These are phyloP conservation scores for Claviceps sp. DNA, from an alignment of 2,329 filamentous ascomycete genomes.

Conservation along the genomic window DNA sequence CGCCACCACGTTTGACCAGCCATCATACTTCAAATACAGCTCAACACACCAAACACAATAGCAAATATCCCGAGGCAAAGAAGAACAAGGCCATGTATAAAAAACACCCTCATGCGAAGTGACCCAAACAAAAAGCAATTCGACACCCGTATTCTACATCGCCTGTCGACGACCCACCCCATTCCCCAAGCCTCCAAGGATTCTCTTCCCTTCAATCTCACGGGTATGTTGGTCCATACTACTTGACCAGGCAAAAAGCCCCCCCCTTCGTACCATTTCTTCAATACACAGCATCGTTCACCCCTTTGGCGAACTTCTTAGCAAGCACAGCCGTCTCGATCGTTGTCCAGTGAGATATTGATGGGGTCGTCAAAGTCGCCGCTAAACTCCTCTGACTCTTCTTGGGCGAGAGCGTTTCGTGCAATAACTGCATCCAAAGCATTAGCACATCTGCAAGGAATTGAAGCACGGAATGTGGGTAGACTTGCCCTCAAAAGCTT, in stretches of 20 bases:
- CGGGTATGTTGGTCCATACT: constrained; percentile 6
- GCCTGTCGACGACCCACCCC: background rate
- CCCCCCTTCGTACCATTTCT: background rate
- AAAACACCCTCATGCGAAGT: constrained; percentile 4
- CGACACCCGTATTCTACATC: constrained; percentile 9
- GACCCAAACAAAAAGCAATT: constrained; percentile 2
- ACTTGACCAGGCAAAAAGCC: background rate
- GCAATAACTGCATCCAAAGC: constrained; percentile 59
- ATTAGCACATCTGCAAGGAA: background rate
- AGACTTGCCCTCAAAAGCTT: constrained; percentile 49
- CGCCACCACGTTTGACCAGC: background rate
- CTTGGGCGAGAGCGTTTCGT: constrained; percentile 85
- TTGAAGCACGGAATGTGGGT: background rate
- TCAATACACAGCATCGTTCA: background rate
- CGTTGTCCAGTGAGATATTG: constrained; percentile 92
- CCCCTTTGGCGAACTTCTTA: constrained; percentile 28
- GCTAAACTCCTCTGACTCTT: constrained; percentile 95
- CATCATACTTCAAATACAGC: background rate
- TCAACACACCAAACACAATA: background rate
- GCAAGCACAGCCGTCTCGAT: constrained; percentile 86
- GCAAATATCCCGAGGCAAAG: background rate
- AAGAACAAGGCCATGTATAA: constrained; percentile 1
- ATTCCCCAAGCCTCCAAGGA: background rate
- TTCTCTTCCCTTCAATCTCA: constrained; percentile 2
- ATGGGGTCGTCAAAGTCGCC: constrained; percentile 97